Conservation (phyloP, 1,139 yeast species). For the Petasospora rhodanensis region DNA sequence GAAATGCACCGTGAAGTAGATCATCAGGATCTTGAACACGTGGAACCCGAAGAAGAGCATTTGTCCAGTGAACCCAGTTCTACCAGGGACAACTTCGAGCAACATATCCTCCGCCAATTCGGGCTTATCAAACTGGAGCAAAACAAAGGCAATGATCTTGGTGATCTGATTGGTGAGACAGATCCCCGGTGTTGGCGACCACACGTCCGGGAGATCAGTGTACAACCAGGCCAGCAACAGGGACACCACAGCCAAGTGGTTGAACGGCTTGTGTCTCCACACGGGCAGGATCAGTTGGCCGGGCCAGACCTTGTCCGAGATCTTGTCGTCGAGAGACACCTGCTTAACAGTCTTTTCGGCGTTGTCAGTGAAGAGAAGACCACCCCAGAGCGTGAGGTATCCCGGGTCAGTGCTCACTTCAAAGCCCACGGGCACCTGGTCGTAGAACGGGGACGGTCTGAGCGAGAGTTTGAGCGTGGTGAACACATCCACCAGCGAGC, state of each 20-base stretch:
- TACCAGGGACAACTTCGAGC: constrained; percentile 39
- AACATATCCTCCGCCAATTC: constrained; percentile 39
- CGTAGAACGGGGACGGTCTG: constrained; percentile 74
- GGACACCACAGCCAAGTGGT: constrained; percentile 40
- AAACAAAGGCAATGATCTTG: constrained; percentile 33
- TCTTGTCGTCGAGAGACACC: constrained; percentile 24
- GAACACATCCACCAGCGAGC: constrained; percentile 54
- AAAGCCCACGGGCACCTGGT: constrained; percentile 60
- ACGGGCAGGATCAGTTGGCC: constrained; percentile 84
- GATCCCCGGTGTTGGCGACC: constrained; percentile 90
- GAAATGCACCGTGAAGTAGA: constrained; percentile 54
- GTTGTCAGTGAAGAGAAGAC: constrained; percentile 59
- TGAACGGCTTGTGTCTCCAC: constrained; percentile 59
- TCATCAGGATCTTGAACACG: constrained; percentile 50
- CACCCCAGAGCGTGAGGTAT: constrained; percentile 77
- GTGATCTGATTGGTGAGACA: constrained; percentile 69
- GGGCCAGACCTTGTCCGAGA: constrained; percentile 62
- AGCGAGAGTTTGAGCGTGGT: constrained; percentile 65
- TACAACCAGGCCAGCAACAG: constrained; percentile 72
- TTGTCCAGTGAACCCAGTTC: constrained; percentile 47
- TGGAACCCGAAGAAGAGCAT: constrained; percentile 69
- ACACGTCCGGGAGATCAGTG: constrained; percentile 83
- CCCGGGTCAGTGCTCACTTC: constrained; percentile 77
- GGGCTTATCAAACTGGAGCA: constrained; percentile 32
- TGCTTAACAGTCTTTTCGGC: constrained; percentile 37